Base-by-base conservation (phyloP, 352 stramenopile genomes). In the Phytophthora tentaculata region DNA sequence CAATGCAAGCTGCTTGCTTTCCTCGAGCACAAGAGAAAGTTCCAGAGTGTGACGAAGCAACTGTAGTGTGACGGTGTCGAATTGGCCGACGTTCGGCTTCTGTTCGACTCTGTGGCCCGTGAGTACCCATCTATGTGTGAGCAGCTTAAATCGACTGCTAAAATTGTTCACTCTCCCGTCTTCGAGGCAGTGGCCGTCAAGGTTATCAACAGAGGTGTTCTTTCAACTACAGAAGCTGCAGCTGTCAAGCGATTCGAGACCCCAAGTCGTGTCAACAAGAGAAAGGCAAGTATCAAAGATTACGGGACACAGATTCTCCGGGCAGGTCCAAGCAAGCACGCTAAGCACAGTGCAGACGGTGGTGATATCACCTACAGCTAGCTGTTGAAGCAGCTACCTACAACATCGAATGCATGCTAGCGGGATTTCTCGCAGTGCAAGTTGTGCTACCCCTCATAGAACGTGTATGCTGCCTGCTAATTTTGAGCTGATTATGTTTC, bases 1-100 rank as follows among this genome's bases (percentile, higher is more conserved):
- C 35, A 43, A 5, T 12, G 35, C 4, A 43, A 43, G 35, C 14
- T 43, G 10, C 4, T 43, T 12, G 9, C 17, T 7, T 12, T 43
- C 2, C 35, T 81, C 20, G 65, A 81, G 26, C 51, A 56, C 23
- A 41, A 66, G 56, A 54, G 56, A 12, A 55, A 65, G 37, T 56
- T 43, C 12, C 50, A 70, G 17, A 70, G 61, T 37, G 24, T 70
- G 1, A 63, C 49, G 0, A 62, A 54, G 39, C 43, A 55, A 7
- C 28, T 45, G 1, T 28, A 56, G 50, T 45, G n/a, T 10, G 50
- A 56, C n/a, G 28, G n/a, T 0, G 29, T 56, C 17, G 50, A 45
- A 5, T 44, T 28, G 28, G 50, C 26, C 28, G 29, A 56, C 13
- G 19, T 45, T 9, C 50, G n/a, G 7, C 50, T 45, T 0, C 50